Conservation (phyloP, 2,329 filamentous ascomycete species). For the Metarhizium sp. region DNA sequence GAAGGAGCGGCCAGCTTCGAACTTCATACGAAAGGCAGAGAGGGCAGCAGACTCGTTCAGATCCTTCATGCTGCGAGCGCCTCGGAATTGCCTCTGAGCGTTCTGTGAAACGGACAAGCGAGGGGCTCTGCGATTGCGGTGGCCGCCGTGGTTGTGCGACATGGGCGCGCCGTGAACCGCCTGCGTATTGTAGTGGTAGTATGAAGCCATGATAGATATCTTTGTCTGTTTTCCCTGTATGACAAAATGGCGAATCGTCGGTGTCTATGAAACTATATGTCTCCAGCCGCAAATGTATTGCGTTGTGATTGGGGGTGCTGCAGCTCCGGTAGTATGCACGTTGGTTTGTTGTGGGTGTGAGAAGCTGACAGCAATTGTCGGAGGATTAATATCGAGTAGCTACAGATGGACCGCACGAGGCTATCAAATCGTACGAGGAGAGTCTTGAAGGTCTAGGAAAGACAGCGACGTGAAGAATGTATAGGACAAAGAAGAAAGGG, state of each 20-base stretch:
- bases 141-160: constrained; percentile 66
- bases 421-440: neutral
- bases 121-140: constrained; percentile 71
- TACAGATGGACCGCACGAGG: neutral
- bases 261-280: neutral
- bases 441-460: neutral
- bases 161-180: constrained; percentile 48
- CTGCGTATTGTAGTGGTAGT: constrained; percentile 53
- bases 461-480: neutral
- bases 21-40: constrained; percentile 72
- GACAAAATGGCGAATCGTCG: neutral
- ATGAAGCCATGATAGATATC: constrained; percentile 45
- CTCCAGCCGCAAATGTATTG: neutral
- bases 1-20: constrained; percentile 87
- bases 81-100: constrained; percentile 76
- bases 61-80: constrained; percentile 79
- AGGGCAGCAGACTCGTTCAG: constrained; percentile 68
- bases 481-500: neutral
- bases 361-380: neutral
- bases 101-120: constrained; percentile 74
- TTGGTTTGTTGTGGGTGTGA: neutral
- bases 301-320: constrained; percentile 7
- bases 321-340: constrained; percentile 8
- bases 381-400: neutral
- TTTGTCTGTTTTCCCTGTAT: constrained; percentile 1